phyloP scores from a whole-genome alignment of 257 asterid species.

The Jasminum sambac region DNA sequence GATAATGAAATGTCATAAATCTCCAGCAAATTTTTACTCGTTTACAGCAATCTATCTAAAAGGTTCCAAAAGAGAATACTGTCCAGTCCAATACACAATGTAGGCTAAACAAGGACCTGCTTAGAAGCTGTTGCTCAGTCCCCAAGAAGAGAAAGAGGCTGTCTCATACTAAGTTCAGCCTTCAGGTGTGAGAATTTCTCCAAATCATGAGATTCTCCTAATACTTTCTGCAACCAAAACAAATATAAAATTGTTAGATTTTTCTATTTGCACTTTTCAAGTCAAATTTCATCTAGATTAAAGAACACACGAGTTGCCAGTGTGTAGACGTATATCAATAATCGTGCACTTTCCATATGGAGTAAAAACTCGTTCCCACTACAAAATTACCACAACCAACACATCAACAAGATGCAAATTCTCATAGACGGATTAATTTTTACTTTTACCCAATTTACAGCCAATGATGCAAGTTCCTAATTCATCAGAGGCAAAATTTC shows the following conservation, averaged over 20 bases:
- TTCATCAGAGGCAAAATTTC: background rate
- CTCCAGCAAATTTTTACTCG: background rate
- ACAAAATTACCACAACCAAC: background rate
- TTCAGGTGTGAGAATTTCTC: conserved; percentile 66
- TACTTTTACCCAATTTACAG: background rate
- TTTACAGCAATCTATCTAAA: background rate
- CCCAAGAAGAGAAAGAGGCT: conserved; percentile 79
- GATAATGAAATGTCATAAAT: no score
- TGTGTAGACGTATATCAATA: background rate
- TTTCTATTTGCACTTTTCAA: background rate
- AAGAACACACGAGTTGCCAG: background rate
- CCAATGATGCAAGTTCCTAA: background rate
- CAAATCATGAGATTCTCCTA: conserved; percentile 61
- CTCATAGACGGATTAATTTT: background rate
- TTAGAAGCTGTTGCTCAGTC: conserved; percentile 35
- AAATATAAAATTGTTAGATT: background rate
- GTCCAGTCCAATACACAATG: background rate
- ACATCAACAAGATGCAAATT: background rate
- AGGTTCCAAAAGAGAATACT: background rate
- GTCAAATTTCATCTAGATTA: background rate
- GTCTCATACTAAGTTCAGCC: conserved; percentile 94
- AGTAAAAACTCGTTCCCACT: background rate
- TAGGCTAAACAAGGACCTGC: background rate
- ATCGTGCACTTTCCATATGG: background rate
- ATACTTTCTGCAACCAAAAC: conserved; percentile 63